Evolutionary conservation across 2,329 filamentous ascomycete genomes (phyloP).

Genomic region (Trichophaea hybrida): DNA sequence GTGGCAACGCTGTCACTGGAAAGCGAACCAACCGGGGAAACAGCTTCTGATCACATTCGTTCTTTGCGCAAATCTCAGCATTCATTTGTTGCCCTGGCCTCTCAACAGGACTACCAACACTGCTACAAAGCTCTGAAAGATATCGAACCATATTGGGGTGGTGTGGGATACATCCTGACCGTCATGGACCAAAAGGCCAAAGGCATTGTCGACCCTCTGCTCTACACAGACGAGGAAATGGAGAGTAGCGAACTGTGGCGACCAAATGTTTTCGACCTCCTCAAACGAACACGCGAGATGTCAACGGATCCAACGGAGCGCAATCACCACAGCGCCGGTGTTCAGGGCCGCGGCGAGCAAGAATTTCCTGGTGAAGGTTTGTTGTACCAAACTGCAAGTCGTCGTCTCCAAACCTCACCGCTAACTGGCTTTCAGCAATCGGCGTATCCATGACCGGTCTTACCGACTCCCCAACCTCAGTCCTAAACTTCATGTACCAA

Average conservation of each 20-base stretch:
- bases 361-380: background rate
- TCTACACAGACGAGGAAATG: slow-evolving; percentile 59
- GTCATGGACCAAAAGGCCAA: slow-evolving; percentile 78
- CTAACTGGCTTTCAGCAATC: background rate
- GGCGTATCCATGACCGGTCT: background rate
- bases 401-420: background rate
- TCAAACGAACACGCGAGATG: background rate
- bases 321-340: background rate
- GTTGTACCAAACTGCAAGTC: background rate
- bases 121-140: slow-evolving; percentile 74
- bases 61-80: slow-evolving; percentile 43
- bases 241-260: slow-evolving; percentile 47
- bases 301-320: background rate
- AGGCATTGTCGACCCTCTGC: slow-evolving; percentile 61
- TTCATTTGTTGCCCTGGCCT: slow-evolving; percentile 61
- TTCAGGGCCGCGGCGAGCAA: background rate
- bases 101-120: slow-evolving; percentile 72
- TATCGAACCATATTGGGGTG: slow-evolving; percentile 73
- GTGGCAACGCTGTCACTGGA: background rate
- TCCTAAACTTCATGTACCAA: background rate
- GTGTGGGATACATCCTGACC: slow-evolving; percentile 72
- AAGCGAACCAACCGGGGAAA: too few relatives aligned
- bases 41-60: background rate
- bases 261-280: slow-evolving; percentile 16
- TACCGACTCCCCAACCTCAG: background rate